These are phyloP conservation scores for Solanum chmielewskii DNA, from an alignment of 257 asterid genomes.

Conservation along the genomic window DNA sequence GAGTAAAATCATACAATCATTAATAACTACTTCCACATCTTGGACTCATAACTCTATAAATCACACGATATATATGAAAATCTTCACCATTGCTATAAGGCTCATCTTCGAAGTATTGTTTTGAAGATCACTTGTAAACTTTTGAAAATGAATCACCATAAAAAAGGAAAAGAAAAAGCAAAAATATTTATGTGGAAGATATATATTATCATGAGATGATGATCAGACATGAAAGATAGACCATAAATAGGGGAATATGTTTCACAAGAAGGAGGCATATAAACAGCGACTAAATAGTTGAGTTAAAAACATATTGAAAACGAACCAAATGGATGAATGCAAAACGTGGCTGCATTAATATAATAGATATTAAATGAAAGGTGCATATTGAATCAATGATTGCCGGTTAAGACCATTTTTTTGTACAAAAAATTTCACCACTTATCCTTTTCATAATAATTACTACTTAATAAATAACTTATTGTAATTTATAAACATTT, in stretches of 20 bases:
- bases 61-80: not conserved
- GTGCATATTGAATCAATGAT: not conserved
- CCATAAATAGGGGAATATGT: not conserved
- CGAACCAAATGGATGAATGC: not conserved
- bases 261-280: not conserved
- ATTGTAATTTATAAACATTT: not conserved
- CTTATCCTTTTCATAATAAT: not conserved
- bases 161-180: not conserved
- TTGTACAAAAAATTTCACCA: not conserved
- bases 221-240: not conserved
- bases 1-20: not conserved
- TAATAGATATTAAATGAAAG: not conserved
- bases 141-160: not conserved
- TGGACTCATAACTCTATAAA: too few species aligned
- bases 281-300: not conserved
- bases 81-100: not conserved
- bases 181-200: not conserved
- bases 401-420: not conserved
- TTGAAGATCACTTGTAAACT: not conserved
- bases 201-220: not conserved
- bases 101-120: too few species aligned
- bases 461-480: not conserved
- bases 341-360: not conserved
- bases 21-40: not conserved
- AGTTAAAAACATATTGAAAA: not conserved